Evolutionary conservation across 352 stramenopile genomes (phyloP).

Genomic region (Phytophthora nicotianae): DNA sequence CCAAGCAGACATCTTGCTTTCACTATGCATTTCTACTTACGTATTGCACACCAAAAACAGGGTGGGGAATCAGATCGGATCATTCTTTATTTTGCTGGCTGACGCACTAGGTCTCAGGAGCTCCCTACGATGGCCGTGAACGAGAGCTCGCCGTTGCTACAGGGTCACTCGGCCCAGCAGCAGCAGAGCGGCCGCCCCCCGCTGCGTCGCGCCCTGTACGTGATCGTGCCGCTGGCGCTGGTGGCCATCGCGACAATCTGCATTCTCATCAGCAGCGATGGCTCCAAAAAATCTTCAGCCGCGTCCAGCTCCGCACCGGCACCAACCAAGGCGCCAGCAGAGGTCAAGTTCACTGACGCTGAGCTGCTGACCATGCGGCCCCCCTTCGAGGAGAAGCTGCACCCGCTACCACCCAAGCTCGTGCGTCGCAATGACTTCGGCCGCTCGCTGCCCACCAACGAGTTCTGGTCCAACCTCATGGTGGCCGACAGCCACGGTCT

Average conservation of each 20-base stretch:
- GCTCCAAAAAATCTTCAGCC: slow-evolving; percentile 17
- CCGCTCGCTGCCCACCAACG: slow-evolving; percentile 81
- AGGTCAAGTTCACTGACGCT: slow-evolving; percentile 31
- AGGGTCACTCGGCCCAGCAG: slow-evolving; percentile 22
- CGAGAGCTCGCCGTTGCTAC: slow-evolving; percentile 65
- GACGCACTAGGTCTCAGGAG: not conserved
- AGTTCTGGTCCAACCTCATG: slow-evolving; percentile 91
- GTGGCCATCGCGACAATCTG: slow-evolving; percentile 57
- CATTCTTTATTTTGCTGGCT: slow-evolving; percentile 29
- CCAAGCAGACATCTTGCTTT: slow-evolving; percentile 13
- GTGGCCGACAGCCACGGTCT: slow-evolving; percentile 76
- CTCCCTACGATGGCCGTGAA: slow-evolving; percentile 28
- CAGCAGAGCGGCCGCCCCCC: slow-evolving; percentile 17
- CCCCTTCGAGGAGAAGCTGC: slow-evolving; percentile 56
- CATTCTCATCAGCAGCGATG: slow-evolving; percentile 38
- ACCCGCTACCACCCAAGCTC: slow-evolving; percentile 67
- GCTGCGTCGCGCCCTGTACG: slow-evolving; percentile 56
- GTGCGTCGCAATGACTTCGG: slow-evolving; percentile 51
- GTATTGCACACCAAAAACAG: not conserved
- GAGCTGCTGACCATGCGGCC: slow-evolving; percentile 64
- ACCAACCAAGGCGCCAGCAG: not conserved
- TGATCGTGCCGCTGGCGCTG: slow-evolving; percentile 56
- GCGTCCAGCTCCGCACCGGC: not conserved
- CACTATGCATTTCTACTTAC: not conserved
- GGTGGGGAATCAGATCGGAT: slow-evolving; percentile 1